Base-by-base conservation (phyloP, 2,329 filamentous ascomycete species). In the Sordariomycetes sp. region DNA sequence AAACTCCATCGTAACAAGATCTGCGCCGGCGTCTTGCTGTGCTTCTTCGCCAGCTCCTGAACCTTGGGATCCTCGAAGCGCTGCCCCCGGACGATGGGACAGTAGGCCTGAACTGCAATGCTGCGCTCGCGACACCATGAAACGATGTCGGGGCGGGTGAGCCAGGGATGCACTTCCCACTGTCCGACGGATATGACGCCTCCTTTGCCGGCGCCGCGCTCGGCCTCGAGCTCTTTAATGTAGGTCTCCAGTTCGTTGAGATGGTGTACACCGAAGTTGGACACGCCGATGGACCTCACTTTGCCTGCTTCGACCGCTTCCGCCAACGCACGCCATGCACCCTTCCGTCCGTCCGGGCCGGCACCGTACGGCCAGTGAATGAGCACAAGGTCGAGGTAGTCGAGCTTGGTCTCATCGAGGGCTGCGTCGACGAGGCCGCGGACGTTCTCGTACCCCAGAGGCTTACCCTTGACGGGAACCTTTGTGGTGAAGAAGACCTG, bases 111-210 rank as follows among this genome's bases (percentile, higher is more conserved):
- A 11, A 83, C 54, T 21, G 75, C 69, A 15, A 84, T 63, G 39
- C 68, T 67, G 14, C 75, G 67, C 54, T 79, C 66, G 42, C 67
- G 56, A 46, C 82, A 83, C 86, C 87, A 95, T 30, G 73, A 63
- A 8, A 79, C 77, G 40, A 95, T 86, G 49, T 94, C 86, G 16
- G 68, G 63, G n/a, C 87, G 70, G 8, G 78, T 69, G 27, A 87
- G 75, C 87, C 86, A 95, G 1, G 88, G 88, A 57, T 95, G 88
- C 9, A 95, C 63, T 59, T 95, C 88, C 58, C 82, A 86, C 59
- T 94, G 88, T 26, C 86, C 87, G 24, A 94, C 82, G 40, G 79
- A 82, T 48, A 94, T 71, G 26, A 85, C 64, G 17, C 85, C 85
- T 29, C 75, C 78, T 44, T 75, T 79, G 8, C 78, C 79, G 37